Percentiles rank a stretch among this genome's conserved stretches.
These are phyloP conservation scores for Pisolithus tinctorius DNA, from an alignment of 768 basidiomycete genomes.

Conservation along the genomic window DNA sequence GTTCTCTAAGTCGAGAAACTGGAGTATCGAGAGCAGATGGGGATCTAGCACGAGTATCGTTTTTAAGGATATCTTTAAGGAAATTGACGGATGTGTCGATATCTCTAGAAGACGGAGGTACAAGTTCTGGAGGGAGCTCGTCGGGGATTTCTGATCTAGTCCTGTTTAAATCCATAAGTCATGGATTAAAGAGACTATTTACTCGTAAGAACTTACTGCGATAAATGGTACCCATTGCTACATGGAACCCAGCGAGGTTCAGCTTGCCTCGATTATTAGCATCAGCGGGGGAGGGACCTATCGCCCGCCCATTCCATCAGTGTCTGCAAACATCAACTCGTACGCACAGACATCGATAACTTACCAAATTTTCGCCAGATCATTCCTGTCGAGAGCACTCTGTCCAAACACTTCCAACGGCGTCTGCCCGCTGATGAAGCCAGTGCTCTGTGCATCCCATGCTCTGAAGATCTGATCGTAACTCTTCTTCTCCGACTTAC, in stretches of 20 bases:
- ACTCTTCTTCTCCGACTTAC: constrained; percentile 88
- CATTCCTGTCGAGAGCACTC: constrained; percentile 83
- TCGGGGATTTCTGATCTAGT: constrained; percentile 89
- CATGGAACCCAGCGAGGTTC: constrained; percentile 93
- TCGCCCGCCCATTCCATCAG: background rate
- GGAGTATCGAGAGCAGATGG: constrained; percentile 47
- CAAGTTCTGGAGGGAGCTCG: constrained; percentile 77
- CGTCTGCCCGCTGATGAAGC: constrained; percentile 80
- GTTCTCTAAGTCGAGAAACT: constrained; percentile 57
- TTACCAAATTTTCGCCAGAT: constrained; percentile 90
- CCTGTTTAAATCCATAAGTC: constrained; percentile 35
- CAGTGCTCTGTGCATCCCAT: constrained; percentile 80
- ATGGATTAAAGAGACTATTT: background rate
- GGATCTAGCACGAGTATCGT: constrained; percentile 74
- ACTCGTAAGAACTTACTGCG: constrained; percentile 56
- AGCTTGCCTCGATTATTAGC: constrained; percentile 91
- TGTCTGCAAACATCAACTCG: background rate
- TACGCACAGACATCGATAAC: constrained; percentile 20
- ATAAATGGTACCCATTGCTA: constrained; percentile 98
- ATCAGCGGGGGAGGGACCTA: constrained; percentile 88
- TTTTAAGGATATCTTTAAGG: constrained; percentile 78
- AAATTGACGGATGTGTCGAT: constrained; percentile 86
- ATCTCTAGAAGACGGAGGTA: constrained; percentile 87
- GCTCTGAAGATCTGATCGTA: constrained; percentile 95
- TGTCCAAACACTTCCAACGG: constrained; percentile 93